A percentile compares a stretch with the other conserved stretches of the same genome.
Evolutionary conservation across 1,139 yeast genomes (phyloP).

Genomic region (Blastobotrys ciferrii): DNA sequence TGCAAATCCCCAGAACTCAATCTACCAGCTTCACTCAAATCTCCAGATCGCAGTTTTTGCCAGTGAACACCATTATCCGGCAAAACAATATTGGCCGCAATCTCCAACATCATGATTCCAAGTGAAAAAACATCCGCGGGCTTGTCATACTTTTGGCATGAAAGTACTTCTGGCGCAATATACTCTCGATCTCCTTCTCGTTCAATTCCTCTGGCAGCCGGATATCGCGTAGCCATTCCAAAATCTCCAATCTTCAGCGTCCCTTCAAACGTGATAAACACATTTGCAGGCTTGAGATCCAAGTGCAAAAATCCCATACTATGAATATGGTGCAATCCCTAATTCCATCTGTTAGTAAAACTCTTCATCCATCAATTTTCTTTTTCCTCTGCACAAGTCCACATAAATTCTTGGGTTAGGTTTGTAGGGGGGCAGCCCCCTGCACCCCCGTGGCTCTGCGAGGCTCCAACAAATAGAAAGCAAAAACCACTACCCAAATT

Average conservation of each 20-base stretch:
- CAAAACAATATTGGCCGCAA: slow-evolving; percentile 90
- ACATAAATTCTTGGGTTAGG: slow-evolving; percentile 16
- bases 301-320: slow-evolving; percentile 72
- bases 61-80: slow-evolving; percentile 98
- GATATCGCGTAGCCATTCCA: slow-evolving; percentile 65
- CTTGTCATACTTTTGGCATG: slow-evolving; percentile 77
- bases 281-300: slow-evolving; percentile 92
- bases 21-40: slow-evolving; percentile 90
- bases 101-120: slow-evolving; percentile 88
- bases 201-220: slow-evolving; percentile 54
- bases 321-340: slow-evolving; percentile 80
- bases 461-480: too few species aligned
- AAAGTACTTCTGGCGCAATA: slow-evolving; percentile 93
- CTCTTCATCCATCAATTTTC: neutral
- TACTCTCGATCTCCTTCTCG: slow-evolving; percentile 97
- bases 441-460: too few species aligned
- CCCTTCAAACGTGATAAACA: slow-evolving; percentile 93
- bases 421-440: too few species aligned
- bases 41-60: slow-evolving; percentile 95
- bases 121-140: slow-evolving; percentile 93
- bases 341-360: neutral
- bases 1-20: slow-evolving; percentile 65
- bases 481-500: too few species aligned
- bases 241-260: slow-evolving; percentile 82
- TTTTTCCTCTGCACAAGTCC: too few species aligned